Evolutionary conservation across 1,284 basidiomycete genomes (phyloP).

Genomic region (Pterulicium gracile): DNA sequence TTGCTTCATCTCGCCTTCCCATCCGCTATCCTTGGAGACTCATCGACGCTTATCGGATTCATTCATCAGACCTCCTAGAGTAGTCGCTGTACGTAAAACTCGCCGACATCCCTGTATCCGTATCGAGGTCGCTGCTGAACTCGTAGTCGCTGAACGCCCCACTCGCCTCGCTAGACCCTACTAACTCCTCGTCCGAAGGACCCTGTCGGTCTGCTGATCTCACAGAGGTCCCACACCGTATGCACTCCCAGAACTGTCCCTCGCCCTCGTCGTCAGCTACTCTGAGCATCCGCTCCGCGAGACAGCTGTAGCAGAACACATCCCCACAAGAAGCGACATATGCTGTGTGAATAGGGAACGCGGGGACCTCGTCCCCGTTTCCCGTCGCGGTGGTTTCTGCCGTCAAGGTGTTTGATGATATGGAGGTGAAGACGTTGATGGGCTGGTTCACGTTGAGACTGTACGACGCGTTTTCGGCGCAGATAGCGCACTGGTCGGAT

Average conservation of each 20-base stretch:
- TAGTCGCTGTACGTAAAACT: slow-evolving; percentile 30
- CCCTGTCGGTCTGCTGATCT: slow-evolving; percentile 41
- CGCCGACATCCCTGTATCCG: slow-evolving; percentile 28
- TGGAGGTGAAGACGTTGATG: slow-evolving; percentile 34
- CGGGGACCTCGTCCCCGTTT: slow-evolving; percentile 31
- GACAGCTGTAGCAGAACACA: slow-evolving; percentile 81
- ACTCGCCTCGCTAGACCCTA: slow-evolving; percentile 24
- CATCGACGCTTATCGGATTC: too few relatives aligned
- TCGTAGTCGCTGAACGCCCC: slow-evolving; percentile 41
- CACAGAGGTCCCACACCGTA: slow-evolving; percentile 61
- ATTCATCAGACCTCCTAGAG: neutral
- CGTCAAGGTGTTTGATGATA: slow-evolving; percentile 8
- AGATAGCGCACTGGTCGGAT: slow-evolving; percentile 68
- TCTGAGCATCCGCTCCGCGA: slow-evolving; percentile 71
- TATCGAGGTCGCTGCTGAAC: slow-evolving; percentile 45
- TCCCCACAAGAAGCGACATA: slow-evolving; percentile 74
- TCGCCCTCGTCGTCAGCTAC: slow-evolving; percentile 52
- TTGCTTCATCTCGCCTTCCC: too few relatives aligned
- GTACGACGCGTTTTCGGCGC: slow-evolving; percentile 60
- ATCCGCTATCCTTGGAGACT: neutral
- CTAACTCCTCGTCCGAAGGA: slow-evolving; percentile 23
- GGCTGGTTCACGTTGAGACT: slow-evolving; percentile 45
- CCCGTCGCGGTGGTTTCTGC: slow-evolving; percentile 12
- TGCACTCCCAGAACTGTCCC: slow-evolving; percentile 63
- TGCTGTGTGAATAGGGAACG: slow-evolving; percentile 57